These are phyloP conservation scores for Zopfia rhizophila DNA, from an alignment of 2,329 filamentous ascomycete species.

Conservation along the genomic window DNA sequence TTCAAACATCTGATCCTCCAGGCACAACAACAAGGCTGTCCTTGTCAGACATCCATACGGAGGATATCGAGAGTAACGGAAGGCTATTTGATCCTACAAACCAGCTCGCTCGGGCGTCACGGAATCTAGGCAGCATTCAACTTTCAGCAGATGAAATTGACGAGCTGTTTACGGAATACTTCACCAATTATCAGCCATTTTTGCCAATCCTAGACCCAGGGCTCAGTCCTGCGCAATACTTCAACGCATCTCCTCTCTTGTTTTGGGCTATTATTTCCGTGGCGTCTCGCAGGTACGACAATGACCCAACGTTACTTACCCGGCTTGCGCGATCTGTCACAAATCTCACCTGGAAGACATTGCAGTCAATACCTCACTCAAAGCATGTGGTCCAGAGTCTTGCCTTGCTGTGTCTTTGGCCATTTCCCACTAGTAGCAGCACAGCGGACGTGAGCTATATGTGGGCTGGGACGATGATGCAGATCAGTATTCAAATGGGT, in stretches of 20 bases:
- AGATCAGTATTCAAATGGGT: conserved; percentile 10
- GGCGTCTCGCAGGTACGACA: conserved; percentile 6
- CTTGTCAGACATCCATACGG: neutral
- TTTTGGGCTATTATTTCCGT: conserved; percentile 15
- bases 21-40: neutral
- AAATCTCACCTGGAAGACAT: conserved; percentile 6
- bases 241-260: conserved; percentile 3
- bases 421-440: conserved; percentile 8
- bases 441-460: conserved; percentile 11
- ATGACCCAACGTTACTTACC: neutral
- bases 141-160: conserved; percentile 8
- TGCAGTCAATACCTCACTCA: conserved; percentile 10
- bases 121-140: conserved; percentile 1
- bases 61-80: neutral
- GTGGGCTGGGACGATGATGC: conserved; percentile 14
- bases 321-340: conserved; percentile 8
- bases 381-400: conserved; percentile 8
- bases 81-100: neutral
- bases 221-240: conserved; percentile 9
- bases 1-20: neutral
- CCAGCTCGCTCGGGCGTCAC: neutral
- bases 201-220: conserved; percentile 8
- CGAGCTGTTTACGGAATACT: conserved; percentile 10
- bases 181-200: conserved; percentile 12
- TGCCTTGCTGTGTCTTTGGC: conserved; percentile 11